Base-by-base conservation (phyloP, 305 asterid species). In the Lippia alba region DNA sequence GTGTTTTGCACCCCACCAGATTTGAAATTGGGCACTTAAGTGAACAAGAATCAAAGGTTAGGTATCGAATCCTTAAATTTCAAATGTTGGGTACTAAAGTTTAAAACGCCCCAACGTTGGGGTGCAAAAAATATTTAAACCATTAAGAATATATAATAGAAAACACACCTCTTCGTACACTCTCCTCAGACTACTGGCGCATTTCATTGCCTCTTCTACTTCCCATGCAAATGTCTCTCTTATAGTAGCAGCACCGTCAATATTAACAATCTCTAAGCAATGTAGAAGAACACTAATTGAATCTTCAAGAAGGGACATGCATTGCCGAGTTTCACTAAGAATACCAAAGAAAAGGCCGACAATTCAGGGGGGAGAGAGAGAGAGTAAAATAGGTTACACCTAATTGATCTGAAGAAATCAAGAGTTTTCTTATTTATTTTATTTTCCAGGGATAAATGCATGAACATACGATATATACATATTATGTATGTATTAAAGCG, bases 151-250 rank as follows among this genome's bases (percentile, higher is more conserved):
- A 44, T 10, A 44, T 11, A 44, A 60, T 16, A 74, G 53, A 81
- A 70, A 62, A 73, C 76, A 14, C 61, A 94, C 97, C 96, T 94
- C 99, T 83, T 94, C 99, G 65, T 91, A 94, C 71, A 94, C 94
- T 85, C 99, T 85, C 70, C 96, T 85, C 65, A 94, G 83, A 67
- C 81, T 82, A 72, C 86, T 67, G 77, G 99, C 99, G 55, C 96
- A 91, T 74, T 76, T 84, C 79, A 88, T 89, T 33, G 91, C 97
- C 72, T 84, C 91, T 83, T 76, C 85, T 54, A 87, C 82, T 81
- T 86, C 89, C 94, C 95, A 87, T 32, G 81, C 81, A 66, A 75
- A 82, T 66, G 20, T 40, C 51, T 68, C 81, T 72, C 66, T 72
- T 73, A 78, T 69, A 24, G 30, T 24, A 64, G 66, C 66, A 66